A percentile compares a stretch with the other conserved stretches of the same genome.
Conservation (phyloP, 2,329 filamentous ascomycete species). For the Herpotrichia juniperi region DNA sequence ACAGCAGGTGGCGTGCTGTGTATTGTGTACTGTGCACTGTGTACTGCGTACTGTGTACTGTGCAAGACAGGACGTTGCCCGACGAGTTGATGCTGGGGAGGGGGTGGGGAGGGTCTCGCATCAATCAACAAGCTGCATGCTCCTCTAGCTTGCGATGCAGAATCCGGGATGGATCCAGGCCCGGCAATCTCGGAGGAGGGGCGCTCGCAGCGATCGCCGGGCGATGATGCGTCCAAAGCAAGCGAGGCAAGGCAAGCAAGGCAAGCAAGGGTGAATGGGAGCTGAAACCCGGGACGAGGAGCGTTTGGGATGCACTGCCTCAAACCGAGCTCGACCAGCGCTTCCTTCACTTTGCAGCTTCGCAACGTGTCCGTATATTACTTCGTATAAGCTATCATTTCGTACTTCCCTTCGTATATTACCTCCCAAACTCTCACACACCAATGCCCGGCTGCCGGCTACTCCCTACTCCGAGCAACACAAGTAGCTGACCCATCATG, state of each 20-base stretch:
- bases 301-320: neutral
- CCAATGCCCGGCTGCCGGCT: neutral
- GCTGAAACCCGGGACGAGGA: conserved; percentile 1
- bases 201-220: neutral
- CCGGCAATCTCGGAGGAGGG: conserved; percentile 2
- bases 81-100: too few species aligned
- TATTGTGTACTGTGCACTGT: too few species aligned
- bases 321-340: neutral
- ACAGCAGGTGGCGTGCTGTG: too few species aligned
- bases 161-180: neutral
- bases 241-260: neutral
- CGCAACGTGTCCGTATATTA: too few species aligned
- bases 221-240: neutral
- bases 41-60: too few species aligned
- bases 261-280: neutral
- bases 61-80: too few species aligned
- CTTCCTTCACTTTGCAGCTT: too few species aligned
- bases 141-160: neutral
- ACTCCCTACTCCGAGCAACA: too few species aligned
- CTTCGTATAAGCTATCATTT: too few species aligned
- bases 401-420: too few species aligned
- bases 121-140: conserved; percentile 1
- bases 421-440: neutral
- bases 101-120: conserved; percentile 1
- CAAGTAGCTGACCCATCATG: too few species aligned